phyloP scores from a whole-genome alignment of 768 basidiomycete species.

The Russula sp. region DNA sequence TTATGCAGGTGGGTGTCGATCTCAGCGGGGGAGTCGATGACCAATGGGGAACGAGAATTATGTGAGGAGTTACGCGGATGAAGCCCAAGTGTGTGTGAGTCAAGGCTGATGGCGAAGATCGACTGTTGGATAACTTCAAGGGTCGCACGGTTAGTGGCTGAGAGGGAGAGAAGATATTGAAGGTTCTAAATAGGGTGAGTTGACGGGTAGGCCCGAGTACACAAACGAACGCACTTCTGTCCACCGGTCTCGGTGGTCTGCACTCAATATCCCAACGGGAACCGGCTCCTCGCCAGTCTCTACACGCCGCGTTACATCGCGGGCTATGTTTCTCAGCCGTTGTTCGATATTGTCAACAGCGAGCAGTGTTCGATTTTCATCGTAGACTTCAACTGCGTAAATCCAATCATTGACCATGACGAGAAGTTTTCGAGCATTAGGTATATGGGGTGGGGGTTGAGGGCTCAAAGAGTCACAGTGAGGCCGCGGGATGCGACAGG shows the following conservation, averaged over 20 bases:
- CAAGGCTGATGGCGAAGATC: slow-evolving; percentile 75
- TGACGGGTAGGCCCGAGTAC: background rate
- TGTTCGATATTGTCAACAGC: slow-evolving; percentile 40
- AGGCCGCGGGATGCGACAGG: slow-evolving; percentile 64
- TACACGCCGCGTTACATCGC: slow-evolving; percentile 52
- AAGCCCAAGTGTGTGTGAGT: slow-evolving; percentile 47
- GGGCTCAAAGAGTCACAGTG: slow-evolving; percentile 60
- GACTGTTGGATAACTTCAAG: slow-evolving; percentile 65
- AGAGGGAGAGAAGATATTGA: slow-evolving; percentile 57
- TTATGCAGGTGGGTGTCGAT: slow-evolving; percentile 74
- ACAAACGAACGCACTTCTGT: slow-evolving; percentile 47
- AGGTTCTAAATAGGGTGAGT: slow-evolving; percentile 51
- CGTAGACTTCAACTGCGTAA: slow-evolving; percentile 68
- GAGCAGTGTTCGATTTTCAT: slow-evolving; percentile 32
- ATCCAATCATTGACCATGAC: slow-evolving; percentile 73
- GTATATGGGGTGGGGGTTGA: slow-evolving; percentile 38
- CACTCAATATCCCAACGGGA: slow-evolving; percentile 65
- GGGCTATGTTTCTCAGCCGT: slow-evolving; percentile 39
- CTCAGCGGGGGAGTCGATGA: slow-evolving; percentile 27
- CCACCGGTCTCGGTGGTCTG: slow-evolving; percentile 82
- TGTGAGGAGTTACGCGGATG: slow-evolving; percentile 28
- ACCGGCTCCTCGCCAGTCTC: slow-evolving; percentile 50
- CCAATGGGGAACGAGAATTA: background rate
- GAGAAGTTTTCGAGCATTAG: slow-evolving; percentile 52
- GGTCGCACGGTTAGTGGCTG: slow-evolving; percentile 53